Percentiles rank a stretch among this genome's conserved stretches.
These are phyloP conservation scores for Vitis amurensis DNA, from an alignment of 164 flowering plant species.

Conservation along the genomic window DNA sequence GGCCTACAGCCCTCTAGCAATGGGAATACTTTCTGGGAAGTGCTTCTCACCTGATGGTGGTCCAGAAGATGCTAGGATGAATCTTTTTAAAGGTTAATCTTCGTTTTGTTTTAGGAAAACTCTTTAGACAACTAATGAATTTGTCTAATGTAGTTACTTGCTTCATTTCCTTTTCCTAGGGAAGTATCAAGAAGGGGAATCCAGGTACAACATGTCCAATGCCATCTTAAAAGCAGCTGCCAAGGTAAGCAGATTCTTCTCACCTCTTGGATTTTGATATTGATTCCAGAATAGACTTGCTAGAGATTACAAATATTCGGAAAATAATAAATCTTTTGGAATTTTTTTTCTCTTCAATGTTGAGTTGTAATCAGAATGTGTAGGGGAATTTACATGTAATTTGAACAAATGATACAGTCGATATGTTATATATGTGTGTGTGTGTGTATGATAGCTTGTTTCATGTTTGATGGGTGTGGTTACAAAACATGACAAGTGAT, in stretches of 20 bases:
- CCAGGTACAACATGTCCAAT: slow-evolving; percentile 68
- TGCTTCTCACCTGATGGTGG: slow-evolving; percentile 59
- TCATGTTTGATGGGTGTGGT: too few species aligned
- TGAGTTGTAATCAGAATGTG: too few species aligned
- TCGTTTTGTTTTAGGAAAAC: neutral
- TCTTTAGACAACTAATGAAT: neutral
- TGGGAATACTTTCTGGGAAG: slow-evolving; percentile 87
- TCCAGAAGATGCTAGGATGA: slow-evolving; percentile 70
- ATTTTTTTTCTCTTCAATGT: too few species aligned
- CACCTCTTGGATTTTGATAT: neutral
- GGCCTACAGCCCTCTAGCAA: slow-evolving; percentile 90
- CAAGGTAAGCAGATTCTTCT: slow-evolving; percentile 33
- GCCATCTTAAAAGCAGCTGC: slow-evolving; percentile 40
- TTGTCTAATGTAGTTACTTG: neutral
- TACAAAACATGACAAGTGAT: too few species aligned
- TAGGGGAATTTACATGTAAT: too few species aligned
- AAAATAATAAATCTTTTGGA: too few species aligned
- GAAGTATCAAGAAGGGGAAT: slow-evolving; percentile 80
- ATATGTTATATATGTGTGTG: too few species aligned
- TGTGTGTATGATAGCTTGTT: too few species aligned
- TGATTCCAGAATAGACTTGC: neutral
- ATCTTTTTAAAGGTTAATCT: slow-evolving; percentile 64
- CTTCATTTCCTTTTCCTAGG: slow-evolving; percentile 38
- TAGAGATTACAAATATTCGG: neutral
- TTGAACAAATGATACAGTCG: too few species aligned